Percentiles rank a stretch among this genome's conserved stretches.
These are phyloP conservation scores for Vaccinium vitisidaea DNA, from an alignment of 148 eudicot species.

Conservation along the genomic window DNA sequence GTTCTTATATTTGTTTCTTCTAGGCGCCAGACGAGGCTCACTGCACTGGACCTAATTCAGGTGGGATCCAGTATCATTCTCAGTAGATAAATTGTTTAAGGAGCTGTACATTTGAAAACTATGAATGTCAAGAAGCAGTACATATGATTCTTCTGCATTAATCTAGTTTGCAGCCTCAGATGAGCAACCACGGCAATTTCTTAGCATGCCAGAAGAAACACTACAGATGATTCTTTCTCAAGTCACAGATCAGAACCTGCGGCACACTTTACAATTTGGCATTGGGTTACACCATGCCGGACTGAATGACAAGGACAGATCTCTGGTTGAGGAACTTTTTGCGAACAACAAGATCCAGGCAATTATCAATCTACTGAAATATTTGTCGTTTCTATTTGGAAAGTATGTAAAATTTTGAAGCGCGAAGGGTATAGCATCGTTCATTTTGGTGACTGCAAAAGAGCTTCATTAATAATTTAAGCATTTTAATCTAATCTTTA, in stretches of 20 bases:
- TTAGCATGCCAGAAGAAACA: slow-evolving; percentile 71
- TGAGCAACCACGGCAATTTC: slow-evolving; percentile 80
- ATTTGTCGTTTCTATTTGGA: background rate
- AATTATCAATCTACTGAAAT: slow-evolving; percentile 10
- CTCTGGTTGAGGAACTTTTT: slow-evolving; percentile 91
- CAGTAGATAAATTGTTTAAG: background rate
- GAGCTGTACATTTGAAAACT: background rate
- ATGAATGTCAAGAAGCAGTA: background rate
- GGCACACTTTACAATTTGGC: slow-evolving; percentile 96
- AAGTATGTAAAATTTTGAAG: background rate
- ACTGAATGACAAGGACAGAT: slow-evolving; percentile 88
- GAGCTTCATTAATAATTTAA: background rate
- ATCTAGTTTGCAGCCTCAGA: slow-evolving; percentile 90
- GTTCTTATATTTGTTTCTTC: slow-evolving; percentile 97
- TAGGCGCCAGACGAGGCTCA: slow-evolving; percentile 96
- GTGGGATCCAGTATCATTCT: slow-evolving; percentile 28
- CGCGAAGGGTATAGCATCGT: background rate
- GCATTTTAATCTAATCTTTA: background rate
- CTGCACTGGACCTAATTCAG: slow-evolving; percentile 98
- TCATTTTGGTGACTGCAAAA: background rate
- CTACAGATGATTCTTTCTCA: slow-evolving; percentile 93
- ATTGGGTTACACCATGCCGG: slow-evolving; percentile 98
- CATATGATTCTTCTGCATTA: slow-evolving; percentile 18
- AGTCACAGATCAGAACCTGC: slow-evolving; percentile 83
- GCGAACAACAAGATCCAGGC: slow-evolving; percentile 98